Evolutionary conservation across 495 filamentous ascomycete genomes (phyloP), one percentile per base, ranked within the genome.

Genomic region (Penicillium manginii): DNA sequence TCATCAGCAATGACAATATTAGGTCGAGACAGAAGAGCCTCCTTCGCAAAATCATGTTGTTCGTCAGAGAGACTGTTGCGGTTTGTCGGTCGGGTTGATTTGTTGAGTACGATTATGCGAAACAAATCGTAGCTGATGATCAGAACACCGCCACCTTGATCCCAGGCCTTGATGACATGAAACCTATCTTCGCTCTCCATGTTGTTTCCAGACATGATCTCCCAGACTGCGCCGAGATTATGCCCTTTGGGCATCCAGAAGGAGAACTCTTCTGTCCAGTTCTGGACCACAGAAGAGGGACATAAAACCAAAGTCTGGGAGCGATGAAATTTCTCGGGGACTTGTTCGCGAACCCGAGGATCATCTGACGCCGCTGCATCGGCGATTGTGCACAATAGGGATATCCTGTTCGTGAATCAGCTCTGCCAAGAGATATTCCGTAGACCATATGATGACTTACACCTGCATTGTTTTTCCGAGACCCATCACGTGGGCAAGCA

Each of bases 381-480:
- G 7, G 86, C 78, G 54, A 97, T 84, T 15, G 91, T 88, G 4
- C 88, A 79, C 2, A 97, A 79, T 37, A 97, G 72, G 0, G 91
- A 88, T 59, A 97, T 91, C 2, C 80, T 82, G 19, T 43, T 7
- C 0, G 55, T 3, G 8, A 2, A 26, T 61, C 23, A 66, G 54
- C 22, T 9, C 45, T 21, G 7, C 15, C 15, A 18, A 3, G 29
- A 1, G 1, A 23, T 31, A 7, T 14, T 11, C 14, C 7, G 7
- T 35, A 3, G 12, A 19, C 10, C 1, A 31, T 12, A 18, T 7
- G 26, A 23, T 18, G 12, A 84, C 83, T 75, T 72, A 83, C 78
- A 88, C 79, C 66, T 97, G 93, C 84, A 96, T 90, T 0, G 93
- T 96, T 72, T 98, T 98, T 14, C 93, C 93, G 15, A 98, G 72